Base-by-base conservation (phyloP, 73 alveolate genomes). In the Paramecium bursaria region DNA sequence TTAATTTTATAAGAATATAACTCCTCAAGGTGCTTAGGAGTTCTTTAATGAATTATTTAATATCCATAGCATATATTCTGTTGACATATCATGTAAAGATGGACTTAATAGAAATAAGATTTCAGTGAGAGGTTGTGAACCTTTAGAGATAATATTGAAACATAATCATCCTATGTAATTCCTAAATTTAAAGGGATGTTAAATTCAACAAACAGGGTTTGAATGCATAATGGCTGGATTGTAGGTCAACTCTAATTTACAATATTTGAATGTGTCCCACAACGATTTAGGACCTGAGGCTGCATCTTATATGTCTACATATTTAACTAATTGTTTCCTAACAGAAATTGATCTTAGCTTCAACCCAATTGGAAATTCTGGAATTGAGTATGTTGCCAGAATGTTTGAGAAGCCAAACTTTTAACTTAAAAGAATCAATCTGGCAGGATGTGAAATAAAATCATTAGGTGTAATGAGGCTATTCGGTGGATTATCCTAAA, bases 31-130 rank as follows among this genome's bases (percentile, higher is more conserved):
- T 3, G 75, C 91, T 23, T 27, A 21, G 13, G 26, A 42, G 2
- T 39, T 85, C 17, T 74, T 85, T 50, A 75, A 76, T 46, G 48
- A 31, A 17, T 11, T 85, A 75, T 73, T 26, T 15, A 22, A 48
- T 13, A 30, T 74, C 17, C 76, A 74, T 29, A 60, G 79, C 15
- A 6, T 85, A 1, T 25, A 46, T 3, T 50, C 87, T n/a, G 14
- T 85, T 4, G 74, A 85, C 17, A 46, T 85, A 22, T 73, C 91
- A 29, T 46, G 87, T 21, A 86, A 85, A 9, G 91, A 85, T 47
- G 91, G 91, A 11, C 42, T 85, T 46, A 46, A 85, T 75, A 46
- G 91, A 19, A 85, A 85, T 26, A 46, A 87, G 29, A 23, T 85
- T 7, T 53, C 89, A 10, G 74, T 54, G 4, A 42, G 75, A 74